Evolutionary conservation across 2,329 filamentous ascomycete species (phyloP), one percentile per base, ranked within the genome.

Genomic region (Phaeomoniella chlamydospora): DNA sequence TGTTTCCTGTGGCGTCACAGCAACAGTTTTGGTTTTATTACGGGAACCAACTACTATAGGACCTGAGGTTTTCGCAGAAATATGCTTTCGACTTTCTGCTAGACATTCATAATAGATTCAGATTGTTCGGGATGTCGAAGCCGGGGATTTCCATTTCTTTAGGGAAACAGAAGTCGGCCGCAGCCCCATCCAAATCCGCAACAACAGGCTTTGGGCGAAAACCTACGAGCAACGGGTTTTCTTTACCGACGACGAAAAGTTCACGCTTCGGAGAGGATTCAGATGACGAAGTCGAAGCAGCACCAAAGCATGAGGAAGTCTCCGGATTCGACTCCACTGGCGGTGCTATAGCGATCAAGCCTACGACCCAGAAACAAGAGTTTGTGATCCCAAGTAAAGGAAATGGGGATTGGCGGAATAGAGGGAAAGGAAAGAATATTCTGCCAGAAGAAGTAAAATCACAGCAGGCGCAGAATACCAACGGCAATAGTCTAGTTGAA

Each of bases 321-420:
- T 66, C 64, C 5, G 67, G 62, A 0, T 68, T 72, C 41, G 65
- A 64, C 1, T 47, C 57, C 33, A 60, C 59, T 16, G 66, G 69
- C 44, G 59, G 70, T 18, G 70, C 65, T 10, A 53, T 70, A 36
- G 56, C 59, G 37, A 56, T 54, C 39, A 54, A 54, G 17, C 50
- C 47, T 14, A 41, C 46, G 32, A 49, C 50, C 38, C 45, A 51
- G 22, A 39, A 46, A 17, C 41, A 51, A 43, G 44, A 54, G 5
- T 60, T 74, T 31, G 59, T 81, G 13, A 83, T 84, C 43, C 59
- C 64, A 22, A 80, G 57, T 79, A 74, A 75, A 64, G 68, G 46
- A 62, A 66, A 39, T 70, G 75, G 39, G 57, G 60, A 49, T 39
- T 47, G 52, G 41, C 62, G 61, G 42, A 65, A 64, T 41, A 55